Evolutionary conservation across 768 basidiomycete genomes (phyloP), one percentile per base, ranked within the genome.

Genomic region (Baorangia bicolor): DNA sequence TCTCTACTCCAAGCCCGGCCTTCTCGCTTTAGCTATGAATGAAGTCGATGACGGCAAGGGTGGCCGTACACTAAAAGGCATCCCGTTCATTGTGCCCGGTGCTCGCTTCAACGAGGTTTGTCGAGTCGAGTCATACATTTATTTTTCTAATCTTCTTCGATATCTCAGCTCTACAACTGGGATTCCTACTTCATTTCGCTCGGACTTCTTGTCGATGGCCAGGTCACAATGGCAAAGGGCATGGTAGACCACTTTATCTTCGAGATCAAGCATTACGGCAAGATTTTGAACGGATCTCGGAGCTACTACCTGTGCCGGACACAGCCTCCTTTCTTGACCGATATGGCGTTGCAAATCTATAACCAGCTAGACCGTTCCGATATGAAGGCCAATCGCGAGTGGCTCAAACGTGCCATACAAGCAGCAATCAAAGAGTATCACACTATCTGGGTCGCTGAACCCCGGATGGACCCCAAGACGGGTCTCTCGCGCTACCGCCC

Each of bases 191-290:
- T 97, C 71, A 93, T 96, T 66, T 80, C 90, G 9, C 84, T 98
- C 25, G 96, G 96, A 16, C 83, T 99, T 28, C 84, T 99, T 9
- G 92, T 98, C 23, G 96, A 99, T 67, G 95, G 94, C 27, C 88
- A 94, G 65, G 85, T 96, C 28, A 82, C 86, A 55, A 90, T 98
- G 85, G 96, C 97, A 20, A 93, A 94, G 73, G 92, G 94, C 65
- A 94, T 98, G 86, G 94, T 98, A 41, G 97, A 98, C 52, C 96
- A 99, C 72, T 99, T 98, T 76, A 90, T 97, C 68, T 99, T 98
- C 70, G 94, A 98, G 78, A 97, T 99, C 78, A 93, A 87, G 76
- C 92, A 97, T 74, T 97, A 97, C 69, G 90, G 91, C 77, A 95
- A 96, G 75, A 94, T 95, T 65, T 76, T 98, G 61, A 99, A 99